These are phyloP conservation scores for Diaporthe capsici DNA, from an alignment of 2,329 filamentous ascomycete genomes.

Conservation along the genomic window DNA sequence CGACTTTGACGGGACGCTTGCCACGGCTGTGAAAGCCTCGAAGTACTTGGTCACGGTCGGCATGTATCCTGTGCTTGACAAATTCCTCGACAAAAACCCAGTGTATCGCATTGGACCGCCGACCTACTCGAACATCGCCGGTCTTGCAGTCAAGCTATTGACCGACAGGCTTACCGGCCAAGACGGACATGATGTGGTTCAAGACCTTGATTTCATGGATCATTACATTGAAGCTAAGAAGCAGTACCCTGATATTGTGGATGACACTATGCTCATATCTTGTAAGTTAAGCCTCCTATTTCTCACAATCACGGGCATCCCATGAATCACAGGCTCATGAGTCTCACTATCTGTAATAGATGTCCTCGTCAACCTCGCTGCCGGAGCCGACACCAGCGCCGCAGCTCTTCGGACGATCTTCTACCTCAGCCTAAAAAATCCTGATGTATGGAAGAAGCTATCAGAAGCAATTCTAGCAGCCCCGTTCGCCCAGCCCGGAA, in stretches of 20 bases:
- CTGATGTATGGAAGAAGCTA: neutral
- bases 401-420: slow-evolving; percentile 20
- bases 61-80: slow-evolving; percentile 49
- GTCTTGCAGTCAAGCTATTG: slow-evolving; percentile 45
- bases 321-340: neutral
- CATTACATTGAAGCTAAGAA: slow-evolving; percentile 54
- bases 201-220: slow-evolving; percentile 52
- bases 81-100: slow-evolving; percentile 50
- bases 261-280: slow-evolving; percentile 44
- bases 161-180: slow-evolving; percentile 45
- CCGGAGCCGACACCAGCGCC: slow-evolving; percentile 33
- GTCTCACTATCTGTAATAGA: slow-evolving; percentile 42
- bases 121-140: slow-evolving; percentile 45
- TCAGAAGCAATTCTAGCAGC: slow-evolving; percentile 22
- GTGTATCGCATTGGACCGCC: slow-evolving; percentile 48
- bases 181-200: slow-evolving; percentile 46
- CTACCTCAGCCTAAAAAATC: slow-evolving; percentile 7
- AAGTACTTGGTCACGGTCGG: slow-evolving; percentile 25
- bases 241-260: slow-evolving; percentile 50
- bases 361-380: slow-evolving; percentile 29
- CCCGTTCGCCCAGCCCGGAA: slow-evolving; percentile 15
- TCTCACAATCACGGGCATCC: accelerated
- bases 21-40: slow-evolving; percentile 43
- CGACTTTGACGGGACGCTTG: slow-evolving; percentile 57
- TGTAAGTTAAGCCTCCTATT: slow-evolving; percentile 30